A percentile compares a stretch with the other conserved stretches of the same genome.
Evolutionary conservation across 352 stramenopile genomes (phyloP).

Genomic region (Phytopythium cucurbitacearum): DNA sequence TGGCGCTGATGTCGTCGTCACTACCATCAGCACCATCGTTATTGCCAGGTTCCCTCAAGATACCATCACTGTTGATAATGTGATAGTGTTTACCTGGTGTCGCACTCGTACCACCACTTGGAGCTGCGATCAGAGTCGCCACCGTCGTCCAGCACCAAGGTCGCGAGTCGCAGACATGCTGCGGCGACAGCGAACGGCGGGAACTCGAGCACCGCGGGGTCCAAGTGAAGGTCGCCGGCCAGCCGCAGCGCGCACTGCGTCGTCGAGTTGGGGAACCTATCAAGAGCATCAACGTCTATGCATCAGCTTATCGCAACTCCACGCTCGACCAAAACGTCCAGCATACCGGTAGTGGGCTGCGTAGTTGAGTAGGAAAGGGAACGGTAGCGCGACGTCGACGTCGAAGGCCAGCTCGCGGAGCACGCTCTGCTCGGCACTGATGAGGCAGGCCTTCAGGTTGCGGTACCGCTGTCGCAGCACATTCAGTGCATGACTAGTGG

Average conservation of each 20-base stretch:
- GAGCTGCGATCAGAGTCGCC: background rate
- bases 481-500: conserved; percentile 1
- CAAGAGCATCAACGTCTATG: background rate
- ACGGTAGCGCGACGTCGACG: conserved; percentile 33
- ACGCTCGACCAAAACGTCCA: background rate
- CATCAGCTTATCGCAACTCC: background rate
- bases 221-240: conserved; percentile 31
- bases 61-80: background rate
- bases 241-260: conserved; percentile 29
- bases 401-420: conserved; percentile 44
- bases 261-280: conserved; percentile 26
- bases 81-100: conserved; percentile 27
- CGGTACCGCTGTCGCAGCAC: conserved; percentile 20
- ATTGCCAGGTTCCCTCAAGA: background rate
- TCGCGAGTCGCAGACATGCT: conserved; percentile 21
- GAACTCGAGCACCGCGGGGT: conserved; percentile 13
- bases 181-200: conserved; percentile 28
- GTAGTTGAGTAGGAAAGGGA: conserved; percentile 32
- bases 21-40: conserved; percentile 14
- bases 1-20: conserved; percentile 37
- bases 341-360: conserved; percentile 15
- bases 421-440: conserved; percentile 51
- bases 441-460: conserved; percentile 37
- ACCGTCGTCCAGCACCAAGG: background rate
- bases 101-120: conserved; percentile 54